phyloP scores from a whole-genome alignment of 2,329 filamentous ascomycete species.

The Orbilia javanica region DNA sequence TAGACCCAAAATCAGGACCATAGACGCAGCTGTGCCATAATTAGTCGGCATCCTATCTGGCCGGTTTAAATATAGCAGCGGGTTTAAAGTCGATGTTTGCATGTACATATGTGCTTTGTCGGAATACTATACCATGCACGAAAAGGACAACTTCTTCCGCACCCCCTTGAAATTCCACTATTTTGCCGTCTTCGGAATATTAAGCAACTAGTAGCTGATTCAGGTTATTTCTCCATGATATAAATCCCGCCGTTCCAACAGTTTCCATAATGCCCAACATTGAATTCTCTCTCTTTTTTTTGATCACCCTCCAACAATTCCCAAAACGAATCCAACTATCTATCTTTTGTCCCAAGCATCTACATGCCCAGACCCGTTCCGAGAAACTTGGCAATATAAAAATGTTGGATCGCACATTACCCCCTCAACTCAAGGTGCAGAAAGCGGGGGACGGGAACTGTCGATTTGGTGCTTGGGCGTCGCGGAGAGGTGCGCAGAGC shows the following conservation, averaged over 20 bases:
- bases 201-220: slow-evolving; percentile 10
- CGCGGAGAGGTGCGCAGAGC: neutral
- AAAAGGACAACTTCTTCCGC: neutral
- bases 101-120: neutral
- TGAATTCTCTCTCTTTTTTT: no score
- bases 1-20: neutral
- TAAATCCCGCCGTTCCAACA: slow-evolving; percentile 15
- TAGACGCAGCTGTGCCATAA: slow-evolving; percentile 2
- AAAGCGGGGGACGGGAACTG: neutral
- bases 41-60: slow-evolving; percentile 10
- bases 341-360: neutral
- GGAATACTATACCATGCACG: neutral
- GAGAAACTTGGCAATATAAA: slow-evolving; percentile 15
- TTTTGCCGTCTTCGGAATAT: slow-evolving; percentile 14
- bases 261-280: neutral
- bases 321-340: slow-evolving; percentile 9
- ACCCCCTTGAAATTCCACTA: neutral
- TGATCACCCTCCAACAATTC: neutral
- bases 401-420: slow-evolving; percentile 10
- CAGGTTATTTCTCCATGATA: slow-evolving; percentile 2
- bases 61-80: slow-evolving; percentile 16
- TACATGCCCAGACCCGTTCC: slow-evolving; percentile 3
- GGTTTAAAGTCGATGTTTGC: neutral
- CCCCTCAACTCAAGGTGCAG: neutral
- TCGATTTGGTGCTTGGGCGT: neutral